phyloP scores from a whole-genome alignment of 192 early-diverging fungal genomes.

The Chytriomyces hyalinus region DNA sequence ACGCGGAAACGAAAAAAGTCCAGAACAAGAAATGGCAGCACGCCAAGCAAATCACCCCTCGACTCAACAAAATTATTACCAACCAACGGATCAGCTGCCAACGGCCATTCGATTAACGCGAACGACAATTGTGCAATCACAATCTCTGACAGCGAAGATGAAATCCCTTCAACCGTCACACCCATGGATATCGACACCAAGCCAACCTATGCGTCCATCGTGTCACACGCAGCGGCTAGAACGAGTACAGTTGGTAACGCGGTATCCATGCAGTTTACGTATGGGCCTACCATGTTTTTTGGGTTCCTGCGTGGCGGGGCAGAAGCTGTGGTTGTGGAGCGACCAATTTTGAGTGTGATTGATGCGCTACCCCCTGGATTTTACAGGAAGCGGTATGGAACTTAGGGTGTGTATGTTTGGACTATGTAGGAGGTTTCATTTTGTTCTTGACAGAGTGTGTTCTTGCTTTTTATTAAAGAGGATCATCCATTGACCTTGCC shows the following conservation, averaged over 20 bases:
- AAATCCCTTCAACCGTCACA: constrained; percentile 9
- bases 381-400: constrained; percentile 85
- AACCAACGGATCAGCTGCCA: constrained; percentile 40
- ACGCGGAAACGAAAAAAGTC: background rate
- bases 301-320: constrained; percentile 68
- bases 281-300: constrained; percentile 82
- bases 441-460: too few species aligned
- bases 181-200: background rate
- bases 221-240: background rate
- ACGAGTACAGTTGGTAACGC: constrained; percentile 2
- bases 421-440: too few species aligned
- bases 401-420: constrained; percentile 43
- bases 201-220: constrained; percentile 21
- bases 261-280: constrained; percentile 77
- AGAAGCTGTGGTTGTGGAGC: constrained; percentile 86
- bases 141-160: constrained; percentile 18
- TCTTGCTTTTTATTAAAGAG: too few species aligned
- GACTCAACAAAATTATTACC: too few species aligned
- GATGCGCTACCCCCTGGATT: constrained; percentile 79
- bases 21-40: constrained; percentile 33
- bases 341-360: constrained; percentile 81
- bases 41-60: constrained; percentile 7
- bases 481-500: too few species aligned
- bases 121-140: constrained; percentile 25
- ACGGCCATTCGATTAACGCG: constrained; percentile 14